Evolutionary conservation across 2,329 filamentous ascomycete genomes (phyloP).

Genomic region (Verticillium nubilum): DNA sequence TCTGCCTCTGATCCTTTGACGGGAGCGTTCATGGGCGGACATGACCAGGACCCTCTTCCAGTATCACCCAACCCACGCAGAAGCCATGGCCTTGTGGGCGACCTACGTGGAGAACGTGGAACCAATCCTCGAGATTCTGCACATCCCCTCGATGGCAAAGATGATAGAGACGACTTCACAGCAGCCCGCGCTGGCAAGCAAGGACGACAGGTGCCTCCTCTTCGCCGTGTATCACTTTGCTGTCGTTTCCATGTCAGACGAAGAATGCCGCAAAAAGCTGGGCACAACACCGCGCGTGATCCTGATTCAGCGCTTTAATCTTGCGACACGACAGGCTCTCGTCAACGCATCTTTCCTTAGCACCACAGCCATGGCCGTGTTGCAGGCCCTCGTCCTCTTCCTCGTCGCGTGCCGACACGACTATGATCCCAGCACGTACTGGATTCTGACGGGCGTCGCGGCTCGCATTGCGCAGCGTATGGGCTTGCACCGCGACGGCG

Average conservation of each 20-base stretch:
- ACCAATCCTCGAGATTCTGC: conserved; percentile 18
- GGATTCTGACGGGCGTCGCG: conserved; percentile 37
- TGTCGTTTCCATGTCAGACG: conserved; percentile 32
- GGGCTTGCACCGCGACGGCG: conserved; percentile 43
- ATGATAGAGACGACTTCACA: conserved; percentile 13
- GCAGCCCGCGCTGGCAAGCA: conserved; percentile 15
- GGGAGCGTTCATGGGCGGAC: conserved; percentile 9
- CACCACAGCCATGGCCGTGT: conserved; percentile 43
- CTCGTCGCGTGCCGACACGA: conserved; percentile 30
- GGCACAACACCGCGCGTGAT: conserved; percentile 24
- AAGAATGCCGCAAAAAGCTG: conserved; percentile 31
- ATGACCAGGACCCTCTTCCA: conserved; percentile 6
- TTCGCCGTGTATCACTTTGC: conserved; percentile 39
- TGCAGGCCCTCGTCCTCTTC: conserved; percentile 48
- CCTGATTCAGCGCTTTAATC: conserved; percentile 29
- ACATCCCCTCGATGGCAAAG: conserved; percentile 16
- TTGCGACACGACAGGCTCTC: conserved; percentile 40
- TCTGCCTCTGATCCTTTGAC: conserved; percentile 13
- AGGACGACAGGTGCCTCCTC: conserved; percentile 27
- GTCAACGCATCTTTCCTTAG: conserved; percentile 43
- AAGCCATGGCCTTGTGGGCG: conserved; percentile 18
- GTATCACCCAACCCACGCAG: conserved; percentile 14
- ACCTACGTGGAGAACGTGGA: conserved; percentile 17
- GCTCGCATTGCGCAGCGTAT: conserved; percentile 48
- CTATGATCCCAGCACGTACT: conserved; percentile 42